Conservation (phyloP, 2,329 filamentous ascomycete genomes). For the Plectosphaerella cucumerina region DNA sequence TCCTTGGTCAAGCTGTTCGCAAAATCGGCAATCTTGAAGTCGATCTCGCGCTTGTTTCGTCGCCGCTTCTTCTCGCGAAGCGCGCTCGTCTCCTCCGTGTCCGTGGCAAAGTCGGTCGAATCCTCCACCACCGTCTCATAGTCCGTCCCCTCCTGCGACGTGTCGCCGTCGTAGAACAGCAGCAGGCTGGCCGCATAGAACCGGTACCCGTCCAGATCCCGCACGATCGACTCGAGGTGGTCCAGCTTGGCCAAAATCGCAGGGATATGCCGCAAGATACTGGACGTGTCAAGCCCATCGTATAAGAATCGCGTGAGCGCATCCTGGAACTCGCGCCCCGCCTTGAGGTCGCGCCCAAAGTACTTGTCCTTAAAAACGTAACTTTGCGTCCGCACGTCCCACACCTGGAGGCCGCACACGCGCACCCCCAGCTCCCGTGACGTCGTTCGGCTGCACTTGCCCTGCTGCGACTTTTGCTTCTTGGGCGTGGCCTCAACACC, state of each 20-base stretch:
- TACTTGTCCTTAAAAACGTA: conserved; percentile 99
- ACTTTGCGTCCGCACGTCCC: conserved; percentile 77
- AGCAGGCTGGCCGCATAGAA: conserved; percentile 94
- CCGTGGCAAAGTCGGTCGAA: conserved; percentile 54
- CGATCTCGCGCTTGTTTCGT: conserved; percentile 60
- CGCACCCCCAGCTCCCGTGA: conserved; percentile 88
- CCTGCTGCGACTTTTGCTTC: conserved; percentile 87
- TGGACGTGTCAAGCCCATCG: conserved; percentile 77
- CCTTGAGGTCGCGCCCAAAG: conserved; percentile 83
- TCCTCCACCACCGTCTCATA: conserved; percentile 51
- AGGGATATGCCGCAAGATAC: conserved; percentile 83
- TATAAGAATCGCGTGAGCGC: conserved; percentile 87
- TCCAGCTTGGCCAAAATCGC: conserved; percentile 79
- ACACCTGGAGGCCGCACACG: conserved; percentile 93
- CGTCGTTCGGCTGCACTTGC: conserved; percentile 90
- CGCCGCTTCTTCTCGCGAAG: conserved; percentile 34
- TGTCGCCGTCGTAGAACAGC: conserved; percentile 92
- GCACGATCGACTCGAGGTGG: conserved; percentile 78
- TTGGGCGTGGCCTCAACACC: conserved; percentile 87
- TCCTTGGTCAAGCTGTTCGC: conserved; percentile 94
- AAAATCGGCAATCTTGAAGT: conserved; percentile 98
- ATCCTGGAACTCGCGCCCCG: conserved; percentile 82
- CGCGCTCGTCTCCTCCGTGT: conserved; percentile 48
- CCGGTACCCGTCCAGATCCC: conserved; percentile 75
- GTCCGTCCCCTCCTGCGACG: conserved; percentile 40